These are phyloP conservation scores for Glycyrrhiza uralensis DNA, from an alignment of 306 rosid species.

Conservation along the genomic window DNA sequence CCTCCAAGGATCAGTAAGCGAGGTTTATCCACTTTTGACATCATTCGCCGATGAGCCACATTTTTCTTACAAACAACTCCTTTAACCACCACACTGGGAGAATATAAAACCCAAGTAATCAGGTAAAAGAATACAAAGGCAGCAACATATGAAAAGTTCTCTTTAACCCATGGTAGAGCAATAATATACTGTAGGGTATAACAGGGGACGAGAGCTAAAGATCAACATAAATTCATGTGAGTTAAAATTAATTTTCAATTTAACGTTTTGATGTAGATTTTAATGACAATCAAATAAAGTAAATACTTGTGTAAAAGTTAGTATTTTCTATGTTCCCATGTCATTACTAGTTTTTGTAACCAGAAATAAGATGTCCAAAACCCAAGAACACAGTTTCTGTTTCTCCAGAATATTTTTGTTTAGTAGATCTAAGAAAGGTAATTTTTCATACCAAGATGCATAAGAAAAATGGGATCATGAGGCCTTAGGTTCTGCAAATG, in stretches of 20 bases:
- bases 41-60: slow-evolving; percentile 93
- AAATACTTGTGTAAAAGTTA: not conserved
- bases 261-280: not conserved
- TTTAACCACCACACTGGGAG: slow-evolving; percentile 70
- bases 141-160: slow-evolving; percentile 16
- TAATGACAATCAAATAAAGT: slow-evolving; percentile 1
- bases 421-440: not conserved
- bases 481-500: not conserved
- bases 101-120: slow-evolving; percentile 29
- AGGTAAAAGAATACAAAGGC: slow-evolving; percentile 19
- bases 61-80: slow-evolving; percentile 96
- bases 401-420: not conserved
- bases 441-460: not conserved
- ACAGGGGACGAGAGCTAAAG: not conserved
- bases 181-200: not conserved
- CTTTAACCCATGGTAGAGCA: slow-evolving; percentile 5
- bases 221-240: slow-evolving; percentile 9
- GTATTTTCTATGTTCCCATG: not conserved
- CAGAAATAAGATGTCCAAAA: not conserved
- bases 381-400: not conserved
- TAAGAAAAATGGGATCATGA: not conserved
- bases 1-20: slow-evolving; percentile 90
- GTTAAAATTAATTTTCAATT: not conserved
- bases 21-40: slow-evolving; percentile 70
- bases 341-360: not conserved